phyloP scores from a whole-genome alignment of 2,329 filamentous ascomycete genomes.

The Ophiostoma perfectum region DNA sequence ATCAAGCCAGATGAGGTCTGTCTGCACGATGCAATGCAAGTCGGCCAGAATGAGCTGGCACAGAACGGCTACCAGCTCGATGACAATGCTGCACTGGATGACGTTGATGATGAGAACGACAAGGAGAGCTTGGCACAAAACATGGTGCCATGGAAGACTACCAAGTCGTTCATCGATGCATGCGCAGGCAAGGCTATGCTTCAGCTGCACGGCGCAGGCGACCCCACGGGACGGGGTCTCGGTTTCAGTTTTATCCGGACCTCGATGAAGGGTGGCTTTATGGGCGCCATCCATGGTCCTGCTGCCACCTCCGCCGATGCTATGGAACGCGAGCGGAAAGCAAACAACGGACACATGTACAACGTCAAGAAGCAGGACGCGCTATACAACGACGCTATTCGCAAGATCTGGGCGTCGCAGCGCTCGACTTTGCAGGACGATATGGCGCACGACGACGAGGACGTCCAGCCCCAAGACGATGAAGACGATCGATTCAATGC shows the following conservation, averaged over 20 bases:
- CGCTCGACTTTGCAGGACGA: slow-evolving; percentile 69
- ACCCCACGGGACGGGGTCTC: slow-evolving; percentile 87
- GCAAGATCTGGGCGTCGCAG: slow-evolving; percentile 87
- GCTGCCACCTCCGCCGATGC: slow-evolving; percentile 70
- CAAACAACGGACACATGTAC: slow-evolving; percentile 91
- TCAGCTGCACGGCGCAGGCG: slow-evolving; percentile 86
- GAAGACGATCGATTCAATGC: slow-evolving; percentile 66
- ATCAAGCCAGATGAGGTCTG: slow-evolving; percentile 95
- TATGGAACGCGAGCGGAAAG: slow-evolving; percentile 78
- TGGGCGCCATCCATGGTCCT: slow-evolving; percentile 69
- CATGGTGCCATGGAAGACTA: slow-evolving; percentile 92
- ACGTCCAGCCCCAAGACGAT: slow-evolving; percentile 53
- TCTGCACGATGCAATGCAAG: slow-evolving; percentile 91
- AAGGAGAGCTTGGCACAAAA: slow-evolving; percentile 77
- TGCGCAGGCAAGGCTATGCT: slow-evolving; percentile 96
- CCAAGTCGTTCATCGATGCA: slow-evolving; percentile 92
- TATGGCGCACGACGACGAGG: slow-evolving; percentile 60
- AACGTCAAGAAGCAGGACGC: slow-evolving; percentile 93
- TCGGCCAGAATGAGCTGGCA: slow-evolving; percentile 82
- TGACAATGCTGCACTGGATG: slow-evolving; percentile 58
- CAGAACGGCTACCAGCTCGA: slow-evolving; percentile 79
- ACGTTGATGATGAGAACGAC: slow-evolving; percentile 56
- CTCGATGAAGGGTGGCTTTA: slow-evolving; percentile 94
- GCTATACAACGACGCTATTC: slow-evolving; percentile 86
- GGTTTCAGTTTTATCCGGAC: slow-evolving; percentile 97